phyloP scores from a whole-genome alignment of 495 filamentous ascomycete genomes.

The Pseudevernia furfuracea region DNA sequence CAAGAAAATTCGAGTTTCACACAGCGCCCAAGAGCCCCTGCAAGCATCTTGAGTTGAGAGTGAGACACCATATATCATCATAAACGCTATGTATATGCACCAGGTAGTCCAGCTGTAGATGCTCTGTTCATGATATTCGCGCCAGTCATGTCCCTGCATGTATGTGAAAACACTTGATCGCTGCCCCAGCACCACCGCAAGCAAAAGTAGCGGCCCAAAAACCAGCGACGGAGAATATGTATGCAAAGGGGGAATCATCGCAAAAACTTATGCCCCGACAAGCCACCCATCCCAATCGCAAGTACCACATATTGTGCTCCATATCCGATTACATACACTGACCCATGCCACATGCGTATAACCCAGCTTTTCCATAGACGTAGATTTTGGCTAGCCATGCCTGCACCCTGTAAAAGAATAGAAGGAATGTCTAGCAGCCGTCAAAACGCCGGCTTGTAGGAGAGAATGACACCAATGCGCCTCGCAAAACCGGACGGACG shows the following conservation, averaged over 20 bases:
- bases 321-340: constrained; percentile 10
- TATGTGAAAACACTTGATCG: not conserved
- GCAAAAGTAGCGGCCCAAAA: not conserved
- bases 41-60: not conserved
- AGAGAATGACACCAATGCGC: constrained; percentile 16
- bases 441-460: constrained; percentile 2
- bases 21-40: constrained; percentile 1
- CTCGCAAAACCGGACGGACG: constrained; percentile 15
- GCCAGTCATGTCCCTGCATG: not conserved
- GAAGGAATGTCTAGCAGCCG: not conserved
- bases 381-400: not conserved
- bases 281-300: constrained; percentile 17
- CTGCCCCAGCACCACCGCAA: not conserved
- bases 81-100: constrained; percentile 20
- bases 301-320: constrained; percentile 8
- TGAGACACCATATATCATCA: constrained; percentile 8
- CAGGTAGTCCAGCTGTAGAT: constrained; percentile 21
- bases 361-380: constrained; percentile 15
- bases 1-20: not conserved
- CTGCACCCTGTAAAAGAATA: not conserved
- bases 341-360: constrained; percentile 10
- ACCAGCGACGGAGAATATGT: constrained; percentile 11
- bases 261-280: constrained; percentile 18
- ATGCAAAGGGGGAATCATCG: constrained; percentile 28
- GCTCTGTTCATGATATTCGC: not conserved